Base-by-base conservation (phyloP, 345 rosid species). In the Linum usitatissimum region DNA sequence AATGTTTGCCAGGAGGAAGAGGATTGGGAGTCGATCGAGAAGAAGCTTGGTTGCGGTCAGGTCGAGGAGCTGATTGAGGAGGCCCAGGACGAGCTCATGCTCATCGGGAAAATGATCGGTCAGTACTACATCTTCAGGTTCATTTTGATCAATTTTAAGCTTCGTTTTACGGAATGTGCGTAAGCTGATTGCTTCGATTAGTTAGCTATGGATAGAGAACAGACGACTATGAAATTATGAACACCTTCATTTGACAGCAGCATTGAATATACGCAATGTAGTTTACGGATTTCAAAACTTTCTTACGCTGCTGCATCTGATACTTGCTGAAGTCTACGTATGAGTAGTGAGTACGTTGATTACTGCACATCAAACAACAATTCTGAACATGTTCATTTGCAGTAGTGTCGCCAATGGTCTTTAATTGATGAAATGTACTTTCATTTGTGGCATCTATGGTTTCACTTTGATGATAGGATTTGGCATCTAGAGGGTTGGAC, bases 21-120 rank as follows among this genome's bases (percentile, higher is more conserved):
- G 56, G 93, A 90, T 51, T 94, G 95, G 95, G 99, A 90, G 77
- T 55, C 28, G 68, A 90, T 94, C 66, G 96, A 90, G 86, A 83
- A 90, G 63, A 80, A 81, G 36, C 76, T 94, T 15, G 96, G 91
- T 5, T 90, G 97, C 63, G 99, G 99, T 65, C 96, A 90, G 81
- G 97, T 90, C 64, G 99, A 94, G 76, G 97, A 90, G 84, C 93
- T 93, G 53, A 82, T 93, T 42, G 99, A 93, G 75, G 97, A 87
- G 76, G 99, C 99, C 18, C 78, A 66, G n/a, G 97, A 93, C 63
- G 95, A 93, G 81, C 94, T 90, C 81, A 90, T 79, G n/a, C 95
- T 90, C 74, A 81, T 87, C 60, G 83, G 67, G 4, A 87, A 86
- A 76, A 93, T 93, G 96, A 93, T 90, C 75, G 99, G 97, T 93